These are phyloP conservation scores for Xylaria flabelliformis DNA, from an alignment of 495 filamentous ascomycete species.

Conservation along the genomic window DNA sequence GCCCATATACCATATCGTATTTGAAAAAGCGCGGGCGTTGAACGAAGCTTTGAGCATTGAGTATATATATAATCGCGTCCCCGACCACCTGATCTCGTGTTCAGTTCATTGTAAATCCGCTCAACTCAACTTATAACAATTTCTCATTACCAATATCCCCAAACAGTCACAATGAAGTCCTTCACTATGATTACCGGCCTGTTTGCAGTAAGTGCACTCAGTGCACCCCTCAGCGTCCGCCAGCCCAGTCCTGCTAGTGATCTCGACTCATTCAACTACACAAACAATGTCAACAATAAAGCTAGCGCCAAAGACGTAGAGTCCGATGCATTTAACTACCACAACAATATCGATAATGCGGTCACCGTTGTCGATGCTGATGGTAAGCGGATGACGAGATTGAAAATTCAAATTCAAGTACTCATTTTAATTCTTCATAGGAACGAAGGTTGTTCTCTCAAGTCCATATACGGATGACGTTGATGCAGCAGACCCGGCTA, in stretches of 20 bases:
- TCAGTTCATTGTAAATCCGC: neutral
- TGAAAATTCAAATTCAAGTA: neutral
- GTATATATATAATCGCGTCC: neutral
- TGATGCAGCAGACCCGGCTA: neutral
- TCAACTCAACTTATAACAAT: neutral
- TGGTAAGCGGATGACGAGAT: neutral
- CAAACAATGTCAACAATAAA: neutral
- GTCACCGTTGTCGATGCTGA: neutral
- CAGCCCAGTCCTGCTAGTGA: neutral
- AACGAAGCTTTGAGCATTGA: neutral
- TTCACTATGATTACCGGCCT: neutral
- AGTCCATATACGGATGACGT: slow-evolving; percentile 6
- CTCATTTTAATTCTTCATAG: neutral
- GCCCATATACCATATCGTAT: neutral
- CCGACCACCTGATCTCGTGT: neutral
- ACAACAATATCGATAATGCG: neutral
- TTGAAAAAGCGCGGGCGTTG: neutral
- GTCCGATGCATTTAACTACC: neutral
- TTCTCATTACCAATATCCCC: neutral
- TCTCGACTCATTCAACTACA: neutral
- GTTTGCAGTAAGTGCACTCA: neutral
- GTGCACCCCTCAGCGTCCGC: neutral
- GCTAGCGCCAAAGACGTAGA: neutral
- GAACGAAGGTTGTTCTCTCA: neutral
- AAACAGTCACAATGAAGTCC: neutral